Evolutionary conservation across 2,329 filamentous ascomycete species (phyloP), one percentile per base, ranked within the genome.

Genomic region (Mollisiaceae sp.): DNA sequence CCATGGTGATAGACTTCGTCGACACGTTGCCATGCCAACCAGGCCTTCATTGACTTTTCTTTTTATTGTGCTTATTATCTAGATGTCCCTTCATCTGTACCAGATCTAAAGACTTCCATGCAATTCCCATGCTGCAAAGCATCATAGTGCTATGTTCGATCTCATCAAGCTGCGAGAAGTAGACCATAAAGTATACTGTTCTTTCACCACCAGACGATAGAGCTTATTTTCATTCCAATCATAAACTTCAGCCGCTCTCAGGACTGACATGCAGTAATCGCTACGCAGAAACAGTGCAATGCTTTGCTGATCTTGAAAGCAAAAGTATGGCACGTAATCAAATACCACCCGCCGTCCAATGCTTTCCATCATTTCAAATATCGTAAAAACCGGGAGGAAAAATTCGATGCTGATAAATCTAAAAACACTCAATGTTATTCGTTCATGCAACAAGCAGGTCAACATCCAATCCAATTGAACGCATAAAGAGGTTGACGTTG

Each of bases 401-500:
- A 67, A 67, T 65, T 67, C 67, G 50, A 54, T 68, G 66, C 59
- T 66, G 60, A 62, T 70, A 71, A 67, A 72, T 67, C 60, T 69
- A 61, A 63, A 67, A 63, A 65, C 58, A 68, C 59, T 47, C 41
- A 18, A 52, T 41, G 39, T 62, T 62, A 50, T 58, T 66, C 57
- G 52, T 65, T 75, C 62, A 77, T 63, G 71, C 72, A 32, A 54
- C 50, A 67, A 77, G 74, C 60, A 90, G 79, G 73, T 97, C 95
- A 59, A 99, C 95, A 81, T 99, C 95, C 76, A 99, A 85, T n/a
- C 95, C 95, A 79, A 99, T 97, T 63, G 94, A 95, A 75, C 93
- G 91, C 94, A 99, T 97, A 79, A 99, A 99, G 63, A 99, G 82
- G 77, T 99, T 99, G 71, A 99, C 95, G 75, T 97, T 97, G 65